These are phyloP conservation scores for Pichia sp. DNA, from an alignment of 1,139 yeast species.

Conservation along the genomic window DNA sequence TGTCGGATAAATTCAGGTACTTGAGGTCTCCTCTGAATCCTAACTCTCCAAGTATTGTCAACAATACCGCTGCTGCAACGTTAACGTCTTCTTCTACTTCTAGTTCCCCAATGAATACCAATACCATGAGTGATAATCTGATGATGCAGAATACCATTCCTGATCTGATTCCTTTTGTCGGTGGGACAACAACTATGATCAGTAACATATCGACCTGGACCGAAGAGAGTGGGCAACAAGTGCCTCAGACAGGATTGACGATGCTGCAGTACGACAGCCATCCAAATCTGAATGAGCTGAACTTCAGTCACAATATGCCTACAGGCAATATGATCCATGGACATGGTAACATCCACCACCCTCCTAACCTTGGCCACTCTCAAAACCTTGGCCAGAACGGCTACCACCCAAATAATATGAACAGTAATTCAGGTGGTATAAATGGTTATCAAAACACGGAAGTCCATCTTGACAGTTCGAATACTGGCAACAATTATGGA, in stretches of 20 bases:
- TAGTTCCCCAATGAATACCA: neutral
- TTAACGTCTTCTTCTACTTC: neutral
- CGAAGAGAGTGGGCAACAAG: constrained; percentile 39
- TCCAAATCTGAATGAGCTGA: constrained; percentile 1
- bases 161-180: constrained; percentile 43
- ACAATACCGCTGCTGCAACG: neutral
- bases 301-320: neutral
- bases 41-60: neutral
- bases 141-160: constrained; percentile 24
- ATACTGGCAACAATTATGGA: neutral
- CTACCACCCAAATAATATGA: neutral
- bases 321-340: neutral
- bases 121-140: constrained; percentile 8
- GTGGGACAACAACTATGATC: constrained; percentile 56
- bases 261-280: constrained; percentile 22
- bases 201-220: constrained; percentile 62
- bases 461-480: neutral
- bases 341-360: constrained; percentile 1
- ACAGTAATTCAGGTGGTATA: neutral
- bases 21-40: constrained; percentile 3
- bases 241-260: constrained; percentile 33
- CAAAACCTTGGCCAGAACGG: neutral
- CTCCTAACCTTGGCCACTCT: neutral
- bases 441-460: neutral
- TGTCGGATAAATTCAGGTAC: constrained; percentile 1